phyloP scores from a whole-genome alignment of 441 rosid genomes.

The Jatropha podagrica region DNA sequence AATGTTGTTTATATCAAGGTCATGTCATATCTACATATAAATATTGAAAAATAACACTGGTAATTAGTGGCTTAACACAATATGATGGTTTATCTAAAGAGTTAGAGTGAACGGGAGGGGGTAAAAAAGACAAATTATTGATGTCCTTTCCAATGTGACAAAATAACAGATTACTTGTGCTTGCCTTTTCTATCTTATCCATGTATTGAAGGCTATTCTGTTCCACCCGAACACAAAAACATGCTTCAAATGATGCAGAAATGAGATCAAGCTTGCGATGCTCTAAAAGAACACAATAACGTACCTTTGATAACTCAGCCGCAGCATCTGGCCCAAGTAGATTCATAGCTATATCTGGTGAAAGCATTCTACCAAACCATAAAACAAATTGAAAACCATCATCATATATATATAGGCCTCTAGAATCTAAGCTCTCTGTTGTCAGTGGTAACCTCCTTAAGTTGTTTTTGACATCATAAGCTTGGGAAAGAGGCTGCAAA shows the following conservation, averaged over 20 bases:
- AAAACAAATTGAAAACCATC: conserved; percentile 82
- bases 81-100: neutral
- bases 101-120: neutral
- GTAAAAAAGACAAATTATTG: neutral
- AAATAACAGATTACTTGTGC: neutral
- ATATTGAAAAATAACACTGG: neutral
- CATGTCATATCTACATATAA: neutral
- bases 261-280: neutral
- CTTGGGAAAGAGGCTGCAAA: conserved; percentile 57
- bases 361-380: conserved; percentile 96
- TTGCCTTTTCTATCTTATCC: neutral
- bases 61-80: neutral
- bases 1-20: neutral
- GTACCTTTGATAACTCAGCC: conserved; percentile 86
- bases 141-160: neutral
- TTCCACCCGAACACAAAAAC: neutral
- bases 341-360: conserved; percentile 80
- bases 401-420: conserved; percentile 90
- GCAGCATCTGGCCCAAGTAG: conserved; percentile 87
- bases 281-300: conserved; percentile 5
- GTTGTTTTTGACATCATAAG: conserved; percentile 41
- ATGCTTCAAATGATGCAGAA: neutral
- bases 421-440: conserved; percentile 83
- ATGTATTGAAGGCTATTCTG: neutral
- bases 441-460: conserved; percentile 63